Percentiles rank a stretch among this genome's conserved stretches.
Evolutionary conservation across 768 basidiomycete genomes (phyloP).

Genomic region (Boletus patriciae): DNA sequence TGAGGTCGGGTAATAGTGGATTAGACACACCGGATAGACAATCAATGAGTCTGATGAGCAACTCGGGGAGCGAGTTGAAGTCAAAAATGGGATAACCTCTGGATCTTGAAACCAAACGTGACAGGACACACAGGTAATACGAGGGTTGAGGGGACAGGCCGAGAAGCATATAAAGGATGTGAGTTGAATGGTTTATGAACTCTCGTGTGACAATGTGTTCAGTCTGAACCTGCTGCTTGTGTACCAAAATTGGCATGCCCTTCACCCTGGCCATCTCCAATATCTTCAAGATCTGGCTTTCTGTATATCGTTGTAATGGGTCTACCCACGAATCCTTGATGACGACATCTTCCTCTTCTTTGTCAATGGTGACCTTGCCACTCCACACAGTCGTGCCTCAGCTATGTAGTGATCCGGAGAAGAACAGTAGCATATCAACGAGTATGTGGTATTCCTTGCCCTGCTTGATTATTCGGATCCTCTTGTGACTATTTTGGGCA

Average conservation of each 20-base stretch:
- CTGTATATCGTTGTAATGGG: not conserved
- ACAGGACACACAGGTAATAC: not conserved
- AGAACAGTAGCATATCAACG: not conserved
- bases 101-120: not conserved
- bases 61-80: not conserved
- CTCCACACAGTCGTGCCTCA: constrained; percentile 2
- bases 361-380: not conserved
- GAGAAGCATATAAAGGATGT: not conserved
- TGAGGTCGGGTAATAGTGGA: too few species aligned
- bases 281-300: not conserved
- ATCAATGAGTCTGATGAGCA: not conserved
- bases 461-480: not conserved
- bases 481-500: not conserved
- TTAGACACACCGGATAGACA: not conserved
- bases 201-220: too few species aligned
- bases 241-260: too few species aligned
- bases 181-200: not conserved
- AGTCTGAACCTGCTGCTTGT: too few species aligned
- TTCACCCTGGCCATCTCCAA: too few species aligned
- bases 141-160: rapidly evolving
- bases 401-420: not conserved
- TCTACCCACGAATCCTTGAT: constrained; percentile 11
- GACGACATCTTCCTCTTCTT: not conserved
- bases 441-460: not conserved
- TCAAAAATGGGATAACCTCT: not conserved